A percentile compares a stretch with the other conserved stretches of the same genome.
These are phyloP conservation scores for Calonectria naviculata DNA, from an alignment of 2,329 filamentous ascomycete genomes.

Conservation along the genomic window DNA sequence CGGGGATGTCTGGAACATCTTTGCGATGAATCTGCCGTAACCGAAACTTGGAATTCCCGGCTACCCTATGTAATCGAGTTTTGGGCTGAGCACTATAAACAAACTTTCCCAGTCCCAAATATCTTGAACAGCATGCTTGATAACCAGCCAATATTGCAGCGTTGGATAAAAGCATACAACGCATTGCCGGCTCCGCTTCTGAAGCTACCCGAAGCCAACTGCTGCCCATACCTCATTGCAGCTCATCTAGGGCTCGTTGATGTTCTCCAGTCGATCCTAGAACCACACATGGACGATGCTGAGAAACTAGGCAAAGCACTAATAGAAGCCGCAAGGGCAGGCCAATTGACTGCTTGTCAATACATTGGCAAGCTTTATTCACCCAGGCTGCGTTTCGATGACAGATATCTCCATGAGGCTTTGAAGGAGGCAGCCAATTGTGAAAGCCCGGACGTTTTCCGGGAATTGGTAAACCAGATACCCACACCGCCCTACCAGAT, in stretches of 20 bases:
- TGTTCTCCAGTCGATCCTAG: background rate
- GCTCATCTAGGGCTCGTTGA: conserved; percentile 9
- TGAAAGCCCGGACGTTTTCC: background rate
- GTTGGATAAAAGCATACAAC: conserved; percentile 5
- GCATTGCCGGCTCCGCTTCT: background rate
- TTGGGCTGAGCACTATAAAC: conserved; percentile 1
- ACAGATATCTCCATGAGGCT: background rate
- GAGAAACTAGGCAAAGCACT: background rate
- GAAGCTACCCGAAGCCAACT: background rate
- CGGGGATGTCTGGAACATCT: background rate
- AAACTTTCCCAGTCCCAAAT: no score
- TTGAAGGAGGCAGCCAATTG: background rate
- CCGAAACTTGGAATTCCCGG: background rate
- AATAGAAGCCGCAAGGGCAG: conserved; percentile 5
- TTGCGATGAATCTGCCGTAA: background rate
- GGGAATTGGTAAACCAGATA: conserved; percentile 2
- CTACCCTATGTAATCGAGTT: conserved; percentile 11
- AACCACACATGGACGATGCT: background rate
- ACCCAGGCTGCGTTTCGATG: background rate
- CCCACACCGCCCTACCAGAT: background rate
- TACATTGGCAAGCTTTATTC: background rate
- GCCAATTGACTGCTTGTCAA: background rate
- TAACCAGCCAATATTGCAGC: background rate
- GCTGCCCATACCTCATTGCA: background rate
- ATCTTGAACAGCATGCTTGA: background rate